Conservation (phyloP, 306 rosid species). For the Dryas alaskensis region DNA sequence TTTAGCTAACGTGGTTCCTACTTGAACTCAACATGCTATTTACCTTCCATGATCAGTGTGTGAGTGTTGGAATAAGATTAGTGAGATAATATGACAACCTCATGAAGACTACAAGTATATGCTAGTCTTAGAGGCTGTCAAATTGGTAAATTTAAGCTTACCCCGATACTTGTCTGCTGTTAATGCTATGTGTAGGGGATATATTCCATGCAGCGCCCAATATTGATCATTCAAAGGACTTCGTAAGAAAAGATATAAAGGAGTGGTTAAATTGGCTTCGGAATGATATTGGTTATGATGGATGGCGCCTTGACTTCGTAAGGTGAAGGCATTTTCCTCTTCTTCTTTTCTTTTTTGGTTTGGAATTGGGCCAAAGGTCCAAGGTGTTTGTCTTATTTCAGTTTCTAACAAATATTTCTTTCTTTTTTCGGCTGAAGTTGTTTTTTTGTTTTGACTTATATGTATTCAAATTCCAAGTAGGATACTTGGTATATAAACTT, state of each 20-base stretch:
- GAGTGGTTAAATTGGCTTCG: conserved; percentile 78
- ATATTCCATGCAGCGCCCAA: conserved; percentile 83
- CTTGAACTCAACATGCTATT: not conserved
- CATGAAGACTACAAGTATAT: not conserved
- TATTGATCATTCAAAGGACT: conserved; percentile 74
- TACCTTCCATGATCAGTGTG: not conserved
- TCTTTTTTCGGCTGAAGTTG: not conserved
- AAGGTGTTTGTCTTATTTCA: conserved; percentile 2
- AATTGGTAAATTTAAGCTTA: conserved; percentile 8
- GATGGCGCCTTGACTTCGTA: conserved; percentile 81
- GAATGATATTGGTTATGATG: conserved; percentile 70
- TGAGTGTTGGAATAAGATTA: not conserved
- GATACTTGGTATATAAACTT: not conserved
- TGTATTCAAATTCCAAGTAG: conserved; percentile 1
- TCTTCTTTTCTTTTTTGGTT: not conserved
- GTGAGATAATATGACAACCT: not conserved
- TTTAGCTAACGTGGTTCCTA: not conserved
- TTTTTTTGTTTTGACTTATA: not conserved
- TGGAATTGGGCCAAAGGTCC: not conserved
- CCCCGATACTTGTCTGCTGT: conserved; percentile 9
- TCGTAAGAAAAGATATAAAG: conserved; percentile 63
- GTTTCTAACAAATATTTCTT: not conserved
- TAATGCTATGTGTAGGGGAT: conserved; percentile 52
- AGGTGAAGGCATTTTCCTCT: conserved; percentile 38
- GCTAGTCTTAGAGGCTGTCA: conserved; percentile 8